Base-by-base conservation (phyloP, 805 yeast species). In the Pichia ethanolica region DNA sequence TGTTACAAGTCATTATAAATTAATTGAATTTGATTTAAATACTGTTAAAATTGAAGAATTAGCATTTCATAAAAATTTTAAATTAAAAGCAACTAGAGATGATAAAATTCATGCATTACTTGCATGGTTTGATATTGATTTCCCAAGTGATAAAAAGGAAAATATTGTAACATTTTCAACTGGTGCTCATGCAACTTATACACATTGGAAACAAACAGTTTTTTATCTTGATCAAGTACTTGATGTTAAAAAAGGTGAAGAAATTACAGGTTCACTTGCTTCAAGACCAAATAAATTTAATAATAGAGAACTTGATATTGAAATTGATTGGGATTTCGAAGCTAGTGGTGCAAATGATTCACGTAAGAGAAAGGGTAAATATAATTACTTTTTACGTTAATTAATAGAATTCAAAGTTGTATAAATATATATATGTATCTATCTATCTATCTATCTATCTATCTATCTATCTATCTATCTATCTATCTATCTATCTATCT, bases 171-270 rank as follows among this genome's bases (percentile, higher is more conserved):
- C 71, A 34, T 90, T 93, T 65, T 83, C 93, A 25, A 95, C 99
- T 12, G 98, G 98, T 27, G 97, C 99, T 35, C 89, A 86, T 70
- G 83, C 89, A 44, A 80, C 82, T 58, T 89, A 90, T 74, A 93
- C 99, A 13, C 99, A 93, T 72, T 93, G 99, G 99, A 95, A 93
- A 68, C 99, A 93, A 72, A 86, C 97, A 20, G 95, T 93, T 1
- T 89, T 95, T 70, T 95, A 93, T 68, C 75, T 91, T 62, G 51
- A 55, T 35, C 86, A 88, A 60, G 95, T 87, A 32, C 69, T 91
- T 56, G 86, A 82, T 61, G 70, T 86, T 54, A 82, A 83, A 62
- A 72, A 74, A 57, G 96, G 91, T 50, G 99, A 93, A 60, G 62
- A 66, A 39, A 73, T 95, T 56, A 75, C 76, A 51, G 93, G 98